Percentiles rank a stretch among this genome's conserved stretches.
These are phyloP conservation scores for Poa pratensis DNA, from an alignment of 176 grass and related monocot genomes.

Conservation along the genomic window DNA sequence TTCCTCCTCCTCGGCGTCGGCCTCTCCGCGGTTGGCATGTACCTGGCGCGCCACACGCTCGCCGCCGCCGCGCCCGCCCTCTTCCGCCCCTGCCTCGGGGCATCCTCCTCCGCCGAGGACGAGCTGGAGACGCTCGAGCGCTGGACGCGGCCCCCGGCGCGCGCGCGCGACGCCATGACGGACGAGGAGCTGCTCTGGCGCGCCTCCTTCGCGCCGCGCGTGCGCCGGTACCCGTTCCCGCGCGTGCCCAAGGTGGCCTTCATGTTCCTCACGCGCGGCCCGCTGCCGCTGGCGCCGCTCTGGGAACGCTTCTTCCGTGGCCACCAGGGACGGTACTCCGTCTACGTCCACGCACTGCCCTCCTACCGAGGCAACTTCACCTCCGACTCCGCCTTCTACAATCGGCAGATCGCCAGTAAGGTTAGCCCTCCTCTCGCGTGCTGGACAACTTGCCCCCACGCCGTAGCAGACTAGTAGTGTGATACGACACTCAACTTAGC, in stretches of 20 bases:
- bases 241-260: constrained; percentile 85
- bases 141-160: constrained; percentile 62
- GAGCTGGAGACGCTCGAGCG: constrained; percentile 54
- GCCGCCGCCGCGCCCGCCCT: constrained; percentile 55
- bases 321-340: constrained; percentile 75
- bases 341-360: constrained; percentile 82
- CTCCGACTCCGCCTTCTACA: constrained; percentile 73
- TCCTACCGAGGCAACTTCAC: constrained; percentile 78
- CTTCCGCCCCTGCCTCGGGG: constrained; percentile 67
- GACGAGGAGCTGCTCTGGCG: constrained; percentile 95
- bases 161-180: constrained; percentile 65
- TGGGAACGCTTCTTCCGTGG: constrained; percentile 89
- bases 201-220: constrained; percentile 70
- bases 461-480: background rate
- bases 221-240: constrained; percentile 68
- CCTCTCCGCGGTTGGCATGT: constrained; percentile 75
- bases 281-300: constrained; percentile 76
- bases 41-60: constrained; percentile 70
- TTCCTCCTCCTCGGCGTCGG: constrained; percentile 73
- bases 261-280: constrained; percentile 95
- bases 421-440: constrained; percentile 37
- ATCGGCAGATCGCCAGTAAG: constrained; percentile 86
- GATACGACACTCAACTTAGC: background rate
- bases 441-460: background rate
- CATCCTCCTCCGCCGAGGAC: background rate